Conservation (phyloP, 371 early-diverging fungal species). For the Lichtheimia corymbifera region DNA sequence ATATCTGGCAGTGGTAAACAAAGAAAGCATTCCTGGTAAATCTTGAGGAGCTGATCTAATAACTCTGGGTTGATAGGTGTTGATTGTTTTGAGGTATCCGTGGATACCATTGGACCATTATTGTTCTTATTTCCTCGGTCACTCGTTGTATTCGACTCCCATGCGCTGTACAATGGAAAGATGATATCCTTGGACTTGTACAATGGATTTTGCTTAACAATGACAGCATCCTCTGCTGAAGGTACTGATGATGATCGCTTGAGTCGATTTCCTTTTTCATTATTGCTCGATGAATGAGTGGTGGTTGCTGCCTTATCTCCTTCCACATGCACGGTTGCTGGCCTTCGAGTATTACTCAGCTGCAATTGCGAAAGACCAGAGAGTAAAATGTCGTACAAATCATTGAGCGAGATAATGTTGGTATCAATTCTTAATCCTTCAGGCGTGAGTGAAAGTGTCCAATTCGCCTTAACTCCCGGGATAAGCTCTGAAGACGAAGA, state of each 20-base stretch:
- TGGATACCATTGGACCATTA: slow-evolving; percentile 1
- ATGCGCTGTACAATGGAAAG: slow-evolving; percentile 50
- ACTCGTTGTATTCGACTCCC: slow-evolving; percentile 28
- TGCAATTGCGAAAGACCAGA: slow-evolving; percentile 34
- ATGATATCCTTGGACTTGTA: slow-evolving; percentile 39
- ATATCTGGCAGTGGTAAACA: slow-evolving; percentile 29
- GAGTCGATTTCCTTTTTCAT: neutral
- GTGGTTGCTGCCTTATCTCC: neutral
- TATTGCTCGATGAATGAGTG: neutral
- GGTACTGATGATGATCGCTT: slow-evolving; percentile 5
- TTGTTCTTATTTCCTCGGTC: neutral
- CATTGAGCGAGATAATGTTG: slow-evolving; percentile 40
- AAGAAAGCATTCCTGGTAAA: slow-evolving; percentile 29
- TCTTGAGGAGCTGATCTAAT: slow-evolving; percentile 20
- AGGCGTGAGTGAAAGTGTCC: slow-evolving; percentile 43
- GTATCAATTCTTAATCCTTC: slow-evolving; percentile 46
- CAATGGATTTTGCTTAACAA: slow-evolving; percentile 33
- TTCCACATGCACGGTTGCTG: neutral
- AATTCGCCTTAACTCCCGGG: slow-evolving; percentile 25
- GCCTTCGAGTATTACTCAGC: neutral
- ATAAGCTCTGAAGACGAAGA: slow-evolving; percentile 4
- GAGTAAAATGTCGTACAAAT: slow-evolving; percentile 40
- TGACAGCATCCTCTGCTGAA: slow-evolving; percentile 24
- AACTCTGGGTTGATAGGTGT: slow-evolving; percentile 4
- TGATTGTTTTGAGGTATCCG: neutral